These are phyloP conservation scores for Pharus latifolius DNA, from an alignment of 176 grass and related monocot genomes.

Conservation along the genomic window DNA sequence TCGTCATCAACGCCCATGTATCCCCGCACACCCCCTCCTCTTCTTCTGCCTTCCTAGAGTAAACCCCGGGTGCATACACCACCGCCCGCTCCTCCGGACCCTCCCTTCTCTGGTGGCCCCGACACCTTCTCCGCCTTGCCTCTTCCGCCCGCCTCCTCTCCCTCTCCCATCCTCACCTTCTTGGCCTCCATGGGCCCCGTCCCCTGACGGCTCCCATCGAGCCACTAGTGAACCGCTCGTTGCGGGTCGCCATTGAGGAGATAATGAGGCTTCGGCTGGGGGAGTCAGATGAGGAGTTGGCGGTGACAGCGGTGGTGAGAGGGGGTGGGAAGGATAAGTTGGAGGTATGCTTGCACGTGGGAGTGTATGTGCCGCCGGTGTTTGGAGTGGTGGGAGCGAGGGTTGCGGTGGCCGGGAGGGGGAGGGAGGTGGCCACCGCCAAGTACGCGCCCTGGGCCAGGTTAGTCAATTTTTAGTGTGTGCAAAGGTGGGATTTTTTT, in stretches of 20 bases:
- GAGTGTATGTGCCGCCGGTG: conserved; percentile 33
- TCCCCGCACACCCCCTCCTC: conserved; percentile 31
- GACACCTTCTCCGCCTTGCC: conserved; percentile 64
- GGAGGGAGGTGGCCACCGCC: conserved; percentile 45
- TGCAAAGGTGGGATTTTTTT: background rate
- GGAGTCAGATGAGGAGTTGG: conserved; percentile 20
- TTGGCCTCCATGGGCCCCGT: conserved; percentile 9
- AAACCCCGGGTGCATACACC: conserved; percentile 67
- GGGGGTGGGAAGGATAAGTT: background rate
- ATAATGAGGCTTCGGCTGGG: conserved; percentile 12
- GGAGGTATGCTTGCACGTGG: conserved; percentile 60
- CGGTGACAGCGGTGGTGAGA: conserved; percentile 53
- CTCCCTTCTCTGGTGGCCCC: conserved; percentile 61
- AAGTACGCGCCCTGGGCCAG: conserved; percentile 75
- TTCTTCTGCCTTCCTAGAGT: conserved; percentile 51
- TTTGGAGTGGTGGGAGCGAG: conserved; percentile 45
- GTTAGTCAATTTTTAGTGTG: conserved; percentile 4
- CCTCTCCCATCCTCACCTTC: conserved; percentile 28
- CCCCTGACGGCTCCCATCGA: background rate
- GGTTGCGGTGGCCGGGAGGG: conserved; percentile 47
- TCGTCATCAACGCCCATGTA: conserved; percentile 48
- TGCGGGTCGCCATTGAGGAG: conserved; percentile 23
- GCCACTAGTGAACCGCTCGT: conserved; percentile 31
- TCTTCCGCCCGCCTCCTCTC: conserved; percentile 43
- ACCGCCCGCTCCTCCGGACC: conserved; percentile 47